Conservation (phyloP, 352 stramenopile genomes). For the Phytophthora fragariae region DNA sequence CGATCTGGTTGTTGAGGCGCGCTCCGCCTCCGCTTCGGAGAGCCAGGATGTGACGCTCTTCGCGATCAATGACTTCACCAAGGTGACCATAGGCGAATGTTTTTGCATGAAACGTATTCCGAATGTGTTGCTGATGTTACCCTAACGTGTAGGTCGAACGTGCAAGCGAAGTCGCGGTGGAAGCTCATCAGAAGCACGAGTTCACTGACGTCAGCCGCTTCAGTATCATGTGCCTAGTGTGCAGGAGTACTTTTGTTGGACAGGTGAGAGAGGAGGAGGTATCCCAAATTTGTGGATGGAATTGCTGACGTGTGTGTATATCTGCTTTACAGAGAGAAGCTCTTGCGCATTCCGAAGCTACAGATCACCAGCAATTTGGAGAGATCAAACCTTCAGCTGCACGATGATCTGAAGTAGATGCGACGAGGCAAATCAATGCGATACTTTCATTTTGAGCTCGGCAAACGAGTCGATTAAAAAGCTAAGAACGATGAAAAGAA, state of each 20-base stretch:
- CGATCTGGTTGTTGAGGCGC: conserved; percentile 76
- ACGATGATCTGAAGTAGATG: conserved; percentile 17
- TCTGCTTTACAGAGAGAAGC: conserved; percentile 52
- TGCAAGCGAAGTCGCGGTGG: conserved; percentile 82
- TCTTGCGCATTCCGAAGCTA: conserved; percentile 63
- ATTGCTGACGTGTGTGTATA: conserved; percentile 13
- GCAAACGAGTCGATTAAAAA: conserved; percentile 5
- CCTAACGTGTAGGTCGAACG: conserved; percentile 56
- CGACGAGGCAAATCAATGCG: neutral
- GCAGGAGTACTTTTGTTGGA: conserved; percentile 68
- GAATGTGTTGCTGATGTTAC: neutral
- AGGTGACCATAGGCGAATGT: conserved; percentile 44
- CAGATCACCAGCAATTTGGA: conserved; percentile 80
- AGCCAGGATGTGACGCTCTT: conserved; percentile 74
- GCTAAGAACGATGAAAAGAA: conserved; percentile 5
- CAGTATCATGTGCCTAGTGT: conserved; percentile 77
- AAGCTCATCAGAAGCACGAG: conserved; percentile 87
- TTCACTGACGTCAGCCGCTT: conserved; percentile 82
- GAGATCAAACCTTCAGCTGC: conserved; percentile 53
- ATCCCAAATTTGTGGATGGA: neutral
- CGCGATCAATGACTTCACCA: conserved; percentile 86
- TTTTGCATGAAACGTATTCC: neutral
- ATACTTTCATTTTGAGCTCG: conserved; percentile 1
- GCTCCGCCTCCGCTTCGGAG: conserved; percentile 53
- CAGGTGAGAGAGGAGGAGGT: conserved; percentile 39